Conservation (phyloP, 2,329 filamentous ascomycete species). For the Plectosphaerella sp. region DNA sequence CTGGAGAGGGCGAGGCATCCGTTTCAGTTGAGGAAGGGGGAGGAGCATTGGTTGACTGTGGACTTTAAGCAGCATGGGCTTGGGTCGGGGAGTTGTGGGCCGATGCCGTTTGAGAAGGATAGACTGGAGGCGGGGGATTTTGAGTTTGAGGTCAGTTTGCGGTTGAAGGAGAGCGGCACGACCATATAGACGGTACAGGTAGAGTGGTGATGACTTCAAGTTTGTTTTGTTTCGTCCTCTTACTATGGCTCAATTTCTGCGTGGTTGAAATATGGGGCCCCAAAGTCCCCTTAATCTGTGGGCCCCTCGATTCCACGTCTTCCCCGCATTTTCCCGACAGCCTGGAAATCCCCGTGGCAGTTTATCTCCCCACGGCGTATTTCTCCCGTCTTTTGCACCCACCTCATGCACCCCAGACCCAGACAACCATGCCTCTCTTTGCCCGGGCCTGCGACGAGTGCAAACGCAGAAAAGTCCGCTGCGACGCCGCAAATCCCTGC, state of each 20-base stretch:
- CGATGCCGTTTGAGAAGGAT: constrained; percentile 17
- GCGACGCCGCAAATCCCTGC: not conserved
- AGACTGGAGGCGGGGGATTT: constrained; percentile 17
- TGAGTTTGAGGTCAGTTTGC: constrained; percentile 16
- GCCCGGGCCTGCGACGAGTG: constrained; percentile 1
- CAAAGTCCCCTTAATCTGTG: no score
- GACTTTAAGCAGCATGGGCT: constrained; percentile 8
- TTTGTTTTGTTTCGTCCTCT: no score
- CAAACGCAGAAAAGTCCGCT: not conserved
- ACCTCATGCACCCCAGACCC: not conserved
- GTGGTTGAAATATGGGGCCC: no score
- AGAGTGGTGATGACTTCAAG: no score
- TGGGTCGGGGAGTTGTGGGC: constrained; percentile 17
- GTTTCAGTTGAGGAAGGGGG: constrained; percentile 5
- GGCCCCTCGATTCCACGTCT: no score
- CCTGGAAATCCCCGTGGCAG: not conserved
- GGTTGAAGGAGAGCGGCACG: not conserved
- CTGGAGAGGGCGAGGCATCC: constrained; percentile 4
- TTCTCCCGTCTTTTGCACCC: not conserved
- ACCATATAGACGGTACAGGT: no score
- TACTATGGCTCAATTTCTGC: no score
- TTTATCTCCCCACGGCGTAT: not conserved
- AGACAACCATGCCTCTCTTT: not conserved
- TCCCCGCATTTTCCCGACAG: no score
- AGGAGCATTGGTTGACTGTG: constrained; percentile 5